Conservation (phyloP, 768 basidiomycete species). For the Tylopilus subfusipes region DNA sequence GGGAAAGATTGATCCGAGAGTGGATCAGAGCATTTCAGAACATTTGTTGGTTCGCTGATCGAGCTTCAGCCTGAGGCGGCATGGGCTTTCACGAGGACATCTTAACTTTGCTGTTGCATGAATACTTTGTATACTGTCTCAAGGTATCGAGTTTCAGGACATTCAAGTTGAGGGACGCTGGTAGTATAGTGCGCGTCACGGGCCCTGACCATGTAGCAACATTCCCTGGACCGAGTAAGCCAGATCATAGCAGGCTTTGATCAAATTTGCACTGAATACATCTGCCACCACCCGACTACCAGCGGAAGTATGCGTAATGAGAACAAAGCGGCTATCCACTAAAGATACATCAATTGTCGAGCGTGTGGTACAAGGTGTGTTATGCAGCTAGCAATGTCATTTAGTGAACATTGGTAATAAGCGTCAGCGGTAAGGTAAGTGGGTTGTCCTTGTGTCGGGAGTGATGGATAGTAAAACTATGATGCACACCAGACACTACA, state of each 20-base stretch:
- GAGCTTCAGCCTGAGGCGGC: not conserved
- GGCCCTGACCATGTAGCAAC: too few species aligned
- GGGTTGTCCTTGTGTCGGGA: not conserved
- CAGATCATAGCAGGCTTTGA: too few species aligned
- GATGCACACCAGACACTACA: too few species aligned
- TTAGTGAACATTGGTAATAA: constrained; percentile 12
- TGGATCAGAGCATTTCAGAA: constrained; percentile 25
- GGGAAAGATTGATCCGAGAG: constrained; percentile 26
- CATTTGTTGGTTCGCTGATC: constrained; percentile 18
- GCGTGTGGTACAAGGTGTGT: not conserved
- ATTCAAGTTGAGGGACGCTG: too few species aligned
- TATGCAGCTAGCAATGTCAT: constrained; percentile 9
- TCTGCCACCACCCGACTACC: constrained; percentile 3
- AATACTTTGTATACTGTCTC: too few species aligned
- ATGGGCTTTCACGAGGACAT: not conserved
- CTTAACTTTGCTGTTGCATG: not conserved
- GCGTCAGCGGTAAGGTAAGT: constrained; percentile 13
- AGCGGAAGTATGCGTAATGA: not conserved
- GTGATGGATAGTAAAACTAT: not conserved
- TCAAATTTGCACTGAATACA: not conserved
- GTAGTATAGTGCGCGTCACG: too few species aligned
- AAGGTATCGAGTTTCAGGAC: too few species aligned
- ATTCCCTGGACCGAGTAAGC: too few species aligned
- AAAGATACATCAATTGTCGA: constrained; percentile 25
- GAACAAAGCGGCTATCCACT: constrained; percentile 12